These are phyloP conservation scores for Ophiostoma angusticollis DNA, from an alignment of 2,329 filamentous ascomycete genomes.

Conservation along the genomic window DNA sequence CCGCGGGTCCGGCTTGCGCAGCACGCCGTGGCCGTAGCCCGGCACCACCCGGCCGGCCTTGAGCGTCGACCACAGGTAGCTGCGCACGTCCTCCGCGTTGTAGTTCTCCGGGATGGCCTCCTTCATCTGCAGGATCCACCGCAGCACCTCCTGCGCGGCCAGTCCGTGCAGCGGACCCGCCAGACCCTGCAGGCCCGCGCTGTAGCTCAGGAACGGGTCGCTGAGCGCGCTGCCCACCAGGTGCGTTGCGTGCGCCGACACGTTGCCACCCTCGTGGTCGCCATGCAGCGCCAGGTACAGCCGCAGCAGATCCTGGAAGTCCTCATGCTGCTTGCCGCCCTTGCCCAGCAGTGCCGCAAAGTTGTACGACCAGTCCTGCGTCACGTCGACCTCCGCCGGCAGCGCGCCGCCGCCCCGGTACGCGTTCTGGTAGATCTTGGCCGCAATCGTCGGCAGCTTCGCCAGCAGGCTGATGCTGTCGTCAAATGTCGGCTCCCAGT, in stretches of 20 bases:
- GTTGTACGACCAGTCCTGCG: constrained; percentile 98
- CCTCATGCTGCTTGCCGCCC: constrained; percentile 72
- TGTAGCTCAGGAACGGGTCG: constrained; percentile 92
- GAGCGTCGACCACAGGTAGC: constrained; percentile 86
- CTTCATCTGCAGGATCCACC: constrained; percentile 96
- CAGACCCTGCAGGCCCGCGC: constrained; percentile 85
- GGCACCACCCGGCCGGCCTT: constrained; percentile 91
- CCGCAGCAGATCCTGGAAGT: constrained; percentile 88
- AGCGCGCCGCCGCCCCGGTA: constrained; percentile 64
- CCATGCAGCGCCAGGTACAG: constrained; percentile 94
- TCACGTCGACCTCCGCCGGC: constrained; percentile 61
- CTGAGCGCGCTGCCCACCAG: constrained; percentile 88
- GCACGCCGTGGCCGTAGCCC: constrained; percentile 88
- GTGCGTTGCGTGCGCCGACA: constrained; percentile 90
- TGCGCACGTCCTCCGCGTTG: constrained; percentile 67
- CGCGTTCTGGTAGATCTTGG: constrained; percentile 92
- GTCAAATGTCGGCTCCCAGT: constrained; percentile 98
- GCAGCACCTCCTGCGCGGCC: constrained; percentile 90
- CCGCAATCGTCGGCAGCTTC: constrained; percentile 91
- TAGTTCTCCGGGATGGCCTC: constrained; percentile 67
- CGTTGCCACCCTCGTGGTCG: constrained; percentile 96
- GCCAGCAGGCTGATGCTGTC: constrained; percentile 87
- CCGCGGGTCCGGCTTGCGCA: constrained; percentile 91
- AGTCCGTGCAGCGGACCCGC: constrained; percentile 87
- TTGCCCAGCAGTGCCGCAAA: constrained; percentile 94